These are phyloP conservation scores for Thinopyrum elongatum DNA, from an alignment of 176 grass and related monocot species.

Conservation along the genomic window DNA sequence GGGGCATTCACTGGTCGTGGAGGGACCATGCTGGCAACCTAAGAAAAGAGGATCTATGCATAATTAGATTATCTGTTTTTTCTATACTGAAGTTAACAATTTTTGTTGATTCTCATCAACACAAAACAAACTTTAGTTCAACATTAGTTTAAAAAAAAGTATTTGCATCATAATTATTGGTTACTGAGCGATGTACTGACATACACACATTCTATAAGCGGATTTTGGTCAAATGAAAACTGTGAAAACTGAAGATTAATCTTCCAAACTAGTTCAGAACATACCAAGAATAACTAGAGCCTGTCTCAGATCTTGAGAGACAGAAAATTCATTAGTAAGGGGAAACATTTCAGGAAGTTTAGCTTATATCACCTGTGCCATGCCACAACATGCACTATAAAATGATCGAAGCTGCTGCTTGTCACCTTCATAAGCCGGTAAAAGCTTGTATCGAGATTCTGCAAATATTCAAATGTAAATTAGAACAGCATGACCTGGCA, in stretches of 20 bases:
- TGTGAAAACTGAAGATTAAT: neutral
- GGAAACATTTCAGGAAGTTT: neutral
- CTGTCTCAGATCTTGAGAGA: neutral
- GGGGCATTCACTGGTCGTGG: conserved; percentile 26
- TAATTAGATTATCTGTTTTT: neutral
- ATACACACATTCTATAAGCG: neutral
- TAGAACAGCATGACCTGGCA: neutral
- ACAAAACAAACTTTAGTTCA: neutral
- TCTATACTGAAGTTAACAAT: neutral
- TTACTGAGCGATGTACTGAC: conserved; percentile 1
- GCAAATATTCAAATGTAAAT: conserved; percentile 29
- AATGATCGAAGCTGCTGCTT: conserved; percentile 77
- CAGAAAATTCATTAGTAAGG: neutral
- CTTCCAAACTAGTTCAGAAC: conserved; percentile 4
- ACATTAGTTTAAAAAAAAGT: neutral
- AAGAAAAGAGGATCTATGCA: conserved; percentile 20
- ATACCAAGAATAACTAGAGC: neutral
- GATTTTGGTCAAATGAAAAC: neutral
- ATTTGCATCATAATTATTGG: neutral
- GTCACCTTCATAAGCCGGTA: conserved; percentile 73
- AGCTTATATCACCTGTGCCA: conserved; percentile 60
- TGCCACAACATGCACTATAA: conserved; percentile 74
- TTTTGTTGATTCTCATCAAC: neutral
- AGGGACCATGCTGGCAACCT: conserved; percentile 42
- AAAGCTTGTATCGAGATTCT: conserved; percentile 71